Conservation (phyloP, 2,329 filamentous ascomycete species). For the Fusarium protoensiforme region DNA sequence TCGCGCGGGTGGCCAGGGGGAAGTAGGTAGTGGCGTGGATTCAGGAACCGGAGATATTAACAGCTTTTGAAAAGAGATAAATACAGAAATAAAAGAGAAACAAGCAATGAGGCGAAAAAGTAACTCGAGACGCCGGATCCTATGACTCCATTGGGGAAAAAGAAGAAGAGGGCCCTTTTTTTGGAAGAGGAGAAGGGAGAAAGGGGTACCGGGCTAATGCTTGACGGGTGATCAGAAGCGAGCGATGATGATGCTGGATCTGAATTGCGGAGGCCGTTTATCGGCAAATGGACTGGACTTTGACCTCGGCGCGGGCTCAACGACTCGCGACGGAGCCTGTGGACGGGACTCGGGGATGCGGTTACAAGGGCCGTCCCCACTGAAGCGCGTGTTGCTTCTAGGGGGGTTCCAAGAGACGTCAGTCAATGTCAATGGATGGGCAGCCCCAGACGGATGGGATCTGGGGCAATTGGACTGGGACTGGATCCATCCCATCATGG, state of each 20-base stretch:
- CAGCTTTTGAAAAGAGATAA: constrained; percentile 2
- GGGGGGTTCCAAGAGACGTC: constrained; percentile 2
- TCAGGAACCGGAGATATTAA: not conserved
- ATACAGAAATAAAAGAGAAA: not conserved
- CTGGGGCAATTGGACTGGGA: not conserved
- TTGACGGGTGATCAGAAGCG: constrained; percentile 31
- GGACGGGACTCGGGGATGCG: constrained; percentile 15
- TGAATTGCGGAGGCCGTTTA: constrained; percentile 32
- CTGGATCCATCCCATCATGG: not conserved
- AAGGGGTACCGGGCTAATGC: constrained; percentile 21
- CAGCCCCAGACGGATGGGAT: not conserved
- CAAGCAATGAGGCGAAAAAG: constrained; percentile 5
- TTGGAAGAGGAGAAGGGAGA: not conserved
- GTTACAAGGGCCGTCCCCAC: constrained; percentile 33
- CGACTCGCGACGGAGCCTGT: constrained; percentile 1
- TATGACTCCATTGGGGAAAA: constrained; percentile 37
- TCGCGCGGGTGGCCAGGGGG: constrained; percentile 9
- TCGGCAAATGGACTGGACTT: constrained; percentile 24
- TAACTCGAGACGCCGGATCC: constrained; percentile 24
- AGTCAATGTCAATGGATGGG: not conserved
- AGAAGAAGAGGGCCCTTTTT: constrained; percentile 24
- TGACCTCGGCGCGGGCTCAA: constrained; percentile 32
- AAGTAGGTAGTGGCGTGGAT: constrained; percentile 5
- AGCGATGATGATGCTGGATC: constrained; percentile 34
- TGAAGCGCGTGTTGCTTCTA: constrained; percentile 11